Evolutionary conservation across 1,284 basidiomycete genomes (phyloP).

Genomic region (Ceratobasidium theobromae): DNA sequence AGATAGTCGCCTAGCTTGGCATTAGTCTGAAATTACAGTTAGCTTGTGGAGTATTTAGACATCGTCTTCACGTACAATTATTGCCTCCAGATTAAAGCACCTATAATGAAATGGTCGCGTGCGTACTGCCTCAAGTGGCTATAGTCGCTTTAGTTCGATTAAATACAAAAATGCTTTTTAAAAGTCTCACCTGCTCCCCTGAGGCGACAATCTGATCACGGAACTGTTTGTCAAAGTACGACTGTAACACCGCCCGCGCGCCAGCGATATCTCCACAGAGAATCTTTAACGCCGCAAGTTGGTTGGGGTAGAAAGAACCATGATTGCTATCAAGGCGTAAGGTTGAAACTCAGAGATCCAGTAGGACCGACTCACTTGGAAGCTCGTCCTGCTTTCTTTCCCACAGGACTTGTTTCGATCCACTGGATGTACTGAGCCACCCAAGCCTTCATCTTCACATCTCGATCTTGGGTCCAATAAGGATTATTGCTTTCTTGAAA

Average conservation of each 20-base stretch:
- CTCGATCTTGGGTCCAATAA: slow-evolving; percentile 59
- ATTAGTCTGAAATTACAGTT: slow-evolving; percentile 32
- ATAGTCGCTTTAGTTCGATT: background rate
- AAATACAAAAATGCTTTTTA: background rate
- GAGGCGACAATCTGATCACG: slow-evolving; percentile 38
- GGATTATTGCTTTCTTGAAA: slow-evolving; percentile 53
- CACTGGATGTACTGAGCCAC: slow-evolving; percentile 55
- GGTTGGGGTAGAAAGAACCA: slow-evolving; percentile 44
- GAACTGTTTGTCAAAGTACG: slow-evolving; percentile 39
- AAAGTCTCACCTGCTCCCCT: slow-evolving; percentile 36
- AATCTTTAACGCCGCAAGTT: slow-evolving; percentile 39
- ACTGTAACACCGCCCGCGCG: slow-evolving; percentile 36
- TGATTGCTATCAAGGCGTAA: slow-evolving; percentile 54
- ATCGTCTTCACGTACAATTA: slow-evolving; percentile 54
- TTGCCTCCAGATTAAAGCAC: slow-evolving; percentile 64
- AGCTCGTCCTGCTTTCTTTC: slow-evolving; percentile 52
- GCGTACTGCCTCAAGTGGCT: slow-evolving; percentile 51
- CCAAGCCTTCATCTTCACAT: slow-evolving; percentile 55
- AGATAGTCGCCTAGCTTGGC: slow-evolving; percentile 51
- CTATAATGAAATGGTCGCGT: slow-evolving; percentile 67
- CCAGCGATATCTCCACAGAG: slow-evolving; percentile 37
- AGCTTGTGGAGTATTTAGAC: slow-evolving; percentile 28
- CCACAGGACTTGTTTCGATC: slow-evolving; percentile 56
- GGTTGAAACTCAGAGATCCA: background rate
- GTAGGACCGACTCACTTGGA: slow-evolving; percentile 50